Evolutionary conservation across 2,329 filamentous ascomycete genomes (phyloP).

Genomic region (Nothophaeocryptopus gaeumannii): DNA sequence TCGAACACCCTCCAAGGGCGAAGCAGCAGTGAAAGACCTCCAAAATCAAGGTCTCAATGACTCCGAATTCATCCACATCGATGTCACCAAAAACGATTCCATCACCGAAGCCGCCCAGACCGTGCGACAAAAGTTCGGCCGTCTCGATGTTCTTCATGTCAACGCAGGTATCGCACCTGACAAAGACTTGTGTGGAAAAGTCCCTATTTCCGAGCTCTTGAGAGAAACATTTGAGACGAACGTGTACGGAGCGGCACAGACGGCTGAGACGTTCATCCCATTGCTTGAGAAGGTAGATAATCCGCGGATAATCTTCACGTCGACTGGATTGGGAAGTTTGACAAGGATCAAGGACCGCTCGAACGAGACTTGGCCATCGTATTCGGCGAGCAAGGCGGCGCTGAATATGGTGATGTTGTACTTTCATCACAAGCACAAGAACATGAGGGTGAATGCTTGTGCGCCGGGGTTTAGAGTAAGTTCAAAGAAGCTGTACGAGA

Average conservation of each 20-base stretch:
- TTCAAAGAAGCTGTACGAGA: neutral
- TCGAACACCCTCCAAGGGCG: conserved; percentile 52
- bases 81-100: conserved; percentile 55
- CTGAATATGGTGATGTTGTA: conserved; percentile 19
- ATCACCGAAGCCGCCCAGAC: conserved; percentile 48
- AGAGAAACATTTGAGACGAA: conserved; percentile 27
- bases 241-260: conserved; percentile 25
- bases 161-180: conserved; percentile 48
- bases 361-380: conserved; percentile 13
- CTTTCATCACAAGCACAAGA: conserved; percentile 6
- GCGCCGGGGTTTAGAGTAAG: conserved; percentile 16
- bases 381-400: conserved; percentile 16
- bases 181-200: neutral
- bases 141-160: conserved; percentile 55
- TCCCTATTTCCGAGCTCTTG: neutral
- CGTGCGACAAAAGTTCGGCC: conserved; percentile 44
- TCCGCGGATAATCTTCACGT: conserved; percentile 9
- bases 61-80: conserved; percentile 50
- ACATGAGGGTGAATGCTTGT: conserved; percentile 16
- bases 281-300: conserved; percentile 19
- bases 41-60: conserved; percentile 16
- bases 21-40: conserved; percentile 44
- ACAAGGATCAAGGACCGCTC: neutral
- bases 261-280: conserved; percentile 27
- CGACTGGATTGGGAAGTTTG: conserved; percentile 8